A percentile compares a stretch with the other conserved stretches of the same genome.
These are phyloP conservation scores for Centaurea solstitialis DNA, from an alignment of 129 eudicot species.

Conservation along the genomic window DNA sequence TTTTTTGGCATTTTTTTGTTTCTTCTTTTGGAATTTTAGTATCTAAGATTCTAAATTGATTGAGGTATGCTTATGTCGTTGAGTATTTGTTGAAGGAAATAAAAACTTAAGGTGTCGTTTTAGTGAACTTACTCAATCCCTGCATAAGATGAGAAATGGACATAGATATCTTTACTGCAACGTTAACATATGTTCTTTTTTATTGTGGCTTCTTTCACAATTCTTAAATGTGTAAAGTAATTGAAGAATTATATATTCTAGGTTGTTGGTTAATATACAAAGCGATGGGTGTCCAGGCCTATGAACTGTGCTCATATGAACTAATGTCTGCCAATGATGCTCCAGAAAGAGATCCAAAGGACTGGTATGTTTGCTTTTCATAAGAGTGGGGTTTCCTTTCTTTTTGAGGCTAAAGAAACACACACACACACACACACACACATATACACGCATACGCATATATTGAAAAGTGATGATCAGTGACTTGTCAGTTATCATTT, in stretches of 20 bases:
- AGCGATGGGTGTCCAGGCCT: slow-evolving; percentile 38
- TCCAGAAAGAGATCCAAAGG: slow-evolving; percentile 95
- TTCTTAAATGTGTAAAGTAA: neutral
- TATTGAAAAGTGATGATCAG: too few species aligned
- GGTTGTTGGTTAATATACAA: slow-evolving; percentile 93
- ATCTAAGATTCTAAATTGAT: neutral
- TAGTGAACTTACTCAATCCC: neutral
- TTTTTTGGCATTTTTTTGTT: neutral
- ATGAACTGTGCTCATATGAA: slow-evolving; percentile 80
- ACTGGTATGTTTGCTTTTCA: slow-evolving; percentile 59
- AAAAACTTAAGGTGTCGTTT: neutral
- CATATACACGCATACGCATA: neutral
- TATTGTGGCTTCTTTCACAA: neutral
- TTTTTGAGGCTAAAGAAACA: neutral
- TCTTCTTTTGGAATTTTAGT: neutral
- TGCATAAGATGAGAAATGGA: neutral
- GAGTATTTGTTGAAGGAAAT: neutral
- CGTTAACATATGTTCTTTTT: neutral
- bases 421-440: neutral
- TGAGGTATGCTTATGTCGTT: neutral
- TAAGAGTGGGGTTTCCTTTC: neutral
- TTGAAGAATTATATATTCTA: slow-evolving; percentile 32
- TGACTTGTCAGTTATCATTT: too few species aligned
- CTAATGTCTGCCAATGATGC: slow-evolving; percentile 98
- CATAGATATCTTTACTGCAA: neutral